Base-by-base conservation (phyloP, 306 rosid genomes). In the Hylodesmum podocarpum region DNA sequence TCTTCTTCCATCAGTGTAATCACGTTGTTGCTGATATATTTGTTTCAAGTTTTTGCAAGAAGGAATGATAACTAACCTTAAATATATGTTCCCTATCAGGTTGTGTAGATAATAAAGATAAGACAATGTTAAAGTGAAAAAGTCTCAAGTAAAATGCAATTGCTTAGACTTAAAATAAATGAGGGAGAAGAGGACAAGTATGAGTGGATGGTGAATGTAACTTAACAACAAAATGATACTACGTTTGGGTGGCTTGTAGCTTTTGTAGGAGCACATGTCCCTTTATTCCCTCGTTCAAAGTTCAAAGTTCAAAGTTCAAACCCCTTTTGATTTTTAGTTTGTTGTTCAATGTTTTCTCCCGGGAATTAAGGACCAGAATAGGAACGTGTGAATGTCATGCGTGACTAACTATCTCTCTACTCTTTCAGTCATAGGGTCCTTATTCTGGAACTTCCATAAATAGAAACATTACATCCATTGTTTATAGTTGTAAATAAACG, bases 1-100 rank as follows among this genome's bases (percentile, higher is more conserved):
- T 37, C 3, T 33, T 86, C 89, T 33, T 86, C 89, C 89, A 80
- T 84, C 59, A 69, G n/a, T n/a, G n/a, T n/a, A n/a, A n/a, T n/a
- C n/a, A n/a, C n/a, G n/a, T n/a, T n/a, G n/a, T n/a, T n/a, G n/a
- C n/a, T n/a, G n/a, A n/a, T n/a, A n/a, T n/a, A n/a, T n/a, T n/a
- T n/a, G n/a, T n/a, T n/a, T n/a, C n/a, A n/a, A n/a, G n/a, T n/a
- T n/a, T n/a, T n/a, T n/a, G n/a, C n/a, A n/a, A n/a, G n/a, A n/a
- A n/a, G n/a, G n/a, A n/a, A n/a, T n/a, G n/a, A n/a, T n/a, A n/a
- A n/a, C n/a, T n/a, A n/a, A n/a, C n/a, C n/a, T n/a, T n/a, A n/a
- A n/a, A n/a, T n/a, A n/a, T n/a, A n/a, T n/a, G n/a, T n/a, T n/a
- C n/a, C n/a, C n/a, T n/a, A n/a, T n/a, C n/a, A n/a, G n/a, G n/a